Percentiles rank a stretch among this genome's conserved stretches.
phyloP scores from a whole-genome alignment of 768 basidiomycete genomes.

The Ramaria sp. region DNA sequence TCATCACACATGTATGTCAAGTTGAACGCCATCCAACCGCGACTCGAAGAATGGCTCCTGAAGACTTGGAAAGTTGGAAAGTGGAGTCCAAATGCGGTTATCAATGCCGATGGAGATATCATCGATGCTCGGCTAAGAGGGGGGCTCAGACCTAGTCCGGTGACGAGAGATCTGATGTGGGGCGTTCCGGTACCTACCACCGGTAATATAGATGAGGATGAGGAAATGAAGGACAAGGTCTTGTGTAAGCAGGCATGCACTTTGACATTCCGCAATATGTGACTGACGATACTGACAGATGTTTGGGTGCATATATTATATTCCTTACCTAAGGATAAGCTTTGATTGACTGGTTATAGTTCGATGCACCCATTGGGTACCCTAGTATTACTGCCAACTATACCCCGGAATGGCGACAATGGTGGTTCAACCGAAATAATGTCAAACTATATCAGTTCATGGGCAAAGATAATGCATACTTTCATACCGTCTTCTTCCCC shows the following conservation, averaged over 20 bases:
- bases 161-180: slow-evolving; percentile 93
- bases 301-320: slow-evolving; percentile 70
- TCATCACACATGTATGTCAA: slow-evolving; percentile 90
- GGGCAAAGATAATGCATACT: slow-evolving; percentile 99
- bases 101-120: slow-evolving; percentile 79
- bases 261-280: not conserved
- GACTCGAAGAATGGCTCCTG: slow-evolving; percentile 82
- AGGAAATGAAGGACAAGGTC: slow-evolving; percentile 89
- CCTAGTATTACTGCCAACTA: slow-evolving; percentile 95
- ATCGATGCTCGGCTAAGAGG: slow-evolving; percentile 80
- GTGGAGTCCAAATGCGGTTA: slow-evolving; percentile 90
- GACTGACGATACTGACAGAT: slow-evolving; percentile 35
- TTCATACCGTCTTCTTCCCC: slow-evolving; percentile 95
- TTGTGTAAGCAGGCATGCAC: slow-evolving; percentile 57
- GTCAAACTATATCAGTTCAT: slow-evolving; percentile 96
- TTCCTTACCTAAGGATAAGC: not conserved
- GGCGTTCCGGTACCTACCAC: slow-evolving; percentile 82
- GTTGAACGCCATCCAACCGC: slow-evolving; percentile 73
- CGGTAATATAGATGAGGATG: slow-evolving; percentile 55
- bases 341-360: slow-evolving; percentile 34
- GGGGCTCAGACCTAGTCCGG: slow-evolving; percentile 79
- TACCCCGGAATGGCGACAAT: slow-evolving; percentile 88
- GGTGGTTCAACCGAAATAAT: slow-evolving; percentile 92
- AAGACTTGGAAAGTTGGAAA: slow-evolving; percentile 67
- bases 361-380: slow-evolving; percentile 95